A percentile compares a stretch with the other conserved stretches of the same genome.
phyloP scores from a whole-genome alignment of 305 asterid species.

The Vinca major region DNA sequence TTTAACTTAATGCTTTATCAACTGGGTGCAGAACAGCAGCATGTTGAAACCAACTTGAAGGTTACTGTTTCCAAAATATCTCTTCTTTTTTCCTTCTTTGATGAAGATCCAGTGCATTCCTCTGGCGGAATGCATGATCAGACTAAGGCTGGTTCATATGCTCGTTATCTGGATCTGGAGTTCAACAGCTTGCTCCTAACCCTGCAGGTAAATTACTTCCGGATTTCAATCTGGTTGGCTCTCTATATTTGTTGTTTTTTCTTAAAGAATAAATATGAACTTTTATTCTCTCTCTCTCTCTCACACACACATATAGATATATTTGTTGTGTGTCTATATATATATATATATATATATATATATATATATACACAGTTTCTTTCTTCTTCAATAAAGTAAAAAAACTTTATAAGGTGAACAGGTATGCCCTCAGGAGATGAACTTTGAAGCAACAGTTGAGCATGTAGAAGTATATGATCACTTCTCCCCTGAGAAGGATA shows the following conservation, averaged over 20 bases:
- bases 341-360: not conserved
- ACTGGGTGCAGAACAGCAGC: conserved; percentile 74
- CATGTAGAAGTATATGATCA: conserved; percentile 69
- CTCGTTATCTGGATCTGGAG: conserved; percentile 53
- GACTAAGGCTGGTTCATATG: conserved; percentile 26
- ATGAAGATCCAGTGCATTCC: conserved; percentile 53
- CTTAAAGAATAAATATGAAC: not conserved
- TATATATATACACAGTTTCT: not conserved
- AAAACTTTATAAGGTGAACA: conserved; percentile 41
- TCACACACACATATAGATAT: too few species aligned
- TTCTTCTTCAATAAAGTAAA: conserved; percentile 24
- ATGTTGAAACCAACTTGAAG: conserved; percentile 76
- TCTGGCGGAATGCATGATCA: conserved; percentile 27
- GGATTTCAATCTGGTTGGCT: conserved; percentile 14
- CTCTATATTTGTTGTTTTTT: conserved; percentile 8
- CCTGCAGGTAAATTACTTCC: conserved; percentile 50
- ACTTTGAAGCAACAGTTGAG: conserved; percentile 56
- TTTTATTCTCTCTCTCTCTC: too few species aligned
- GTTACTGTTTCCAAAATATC: conserved; percentile 48
- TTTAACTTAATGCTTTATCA: conserved; percentile 13
- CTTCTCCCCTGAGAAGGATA: conserved; percentile 34
- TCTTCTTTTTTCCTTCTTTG: conserved; percentile 58
- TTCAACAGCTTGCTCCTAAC: conserved; percentile 39
- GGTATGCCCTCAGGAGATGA: conserved; percentile 64
- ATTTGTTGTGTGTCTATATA: conserved; percentile 2